These are phyloP conservation scores for Hypoxylon sp. DNA, from an alignment of 2,329 filamentous ascomycete species.

Conservation along the genomic window DNA sequence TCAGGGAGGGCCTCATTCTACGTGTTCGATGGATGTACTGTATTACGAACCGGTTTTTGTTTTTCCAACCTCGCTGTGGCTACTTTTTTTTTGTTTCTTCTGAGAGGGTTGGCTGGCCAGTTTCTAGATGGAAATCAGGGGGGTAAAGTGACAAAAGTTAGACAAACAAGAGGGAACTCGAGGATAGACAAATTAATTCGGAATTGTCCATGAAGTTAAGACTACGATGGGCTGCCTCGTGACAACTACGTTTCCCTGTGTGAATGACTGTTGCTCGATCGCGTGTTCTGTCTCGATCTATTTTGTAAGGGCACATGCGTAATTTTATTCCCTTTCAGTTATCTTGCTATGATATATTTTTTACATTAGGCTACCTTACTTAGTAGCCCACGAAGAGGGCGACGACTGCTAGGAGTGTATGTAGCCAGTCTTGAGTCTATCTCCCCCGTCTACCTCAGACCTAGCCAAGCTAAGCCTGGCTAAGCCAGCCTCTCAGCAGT, in stretches of 20 bases:
- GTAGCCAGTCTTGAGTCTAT: no score
- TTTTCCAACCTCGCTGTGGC: conserved; percentile 6
- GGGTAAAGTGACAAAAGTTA: no score
- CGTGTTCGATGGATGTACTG: conserved; percentile 21
- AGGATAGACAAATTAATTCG: not conserved
- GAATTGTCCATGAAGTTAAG: not conserved
- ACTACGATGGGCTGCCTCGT: no score
- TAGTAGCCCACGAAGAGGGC: no score
- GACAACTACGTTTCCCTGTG: not conserved
- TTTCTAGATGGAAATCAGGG: conserved; percentile 10
- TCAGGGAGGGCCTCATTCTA: not conserved
- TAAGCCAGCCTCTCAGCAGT: no score
- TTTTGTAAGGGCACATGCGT: no score
- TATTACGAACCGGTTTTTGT: conserved; percentile 17
- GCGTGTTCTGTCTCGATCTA: not conserved
- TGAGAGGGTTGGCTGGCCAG: no score
- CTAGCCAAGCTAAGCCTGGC: no score
- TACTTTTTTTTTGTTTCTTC: no score
- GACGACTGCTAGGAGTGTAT: no score
- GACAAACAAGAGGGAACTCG: conserved; percentile 19
- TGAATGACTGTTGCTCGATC: not conserved
- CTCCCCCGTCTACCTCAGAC: not conserved
- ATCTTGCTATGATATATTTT: conserved; percentile 29
- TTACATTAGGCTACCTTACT: conserved; percentile 18
- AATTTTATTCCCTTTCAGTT: conserved; percentile 5